phyloP scores from a whole-genome alignment of 2,329 filamentous ascomycete genomes.

The Fonsecaea monophora region DNA sequence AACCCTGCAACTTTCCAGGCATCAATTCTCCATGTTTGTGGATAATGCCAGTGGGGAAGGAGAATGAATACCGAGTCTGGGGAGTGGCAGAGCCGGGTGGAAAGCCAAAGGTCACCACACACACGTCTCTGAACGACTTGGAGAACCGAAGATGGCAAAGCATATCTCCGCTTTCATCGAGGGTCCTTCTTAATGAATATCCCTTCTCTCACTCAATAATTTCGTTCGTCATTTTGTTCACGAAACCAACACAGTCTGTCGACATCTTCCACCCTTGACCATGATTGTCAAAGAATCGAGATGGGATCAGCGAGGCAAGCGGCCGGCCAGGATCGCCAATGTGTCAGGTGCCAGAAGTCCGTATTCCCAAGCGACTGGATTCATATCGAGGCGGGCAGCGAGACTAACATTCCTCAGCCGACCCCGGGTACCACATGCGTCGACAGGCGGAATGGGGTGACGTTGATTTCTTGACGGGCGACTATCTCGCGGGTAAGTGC shows the following conservation, averaged over 20 bases:
- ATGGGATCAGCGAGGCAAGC: constrained; percentile 8
- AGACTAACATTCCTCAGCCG: constrained; percentile 29
- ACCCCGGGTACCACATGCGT: constrained; percentile 17
- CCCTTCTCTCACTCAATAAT: not conserved
- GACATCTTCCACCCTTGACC: not conserved
- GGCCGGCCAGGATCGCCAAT: not conserved
- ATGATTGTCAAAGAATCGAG: constrained; percentile 5
- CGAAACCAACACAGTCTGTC: not conserved
- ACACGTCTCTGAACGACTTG: not conserved
- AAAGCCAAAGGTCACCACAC: not conserved
- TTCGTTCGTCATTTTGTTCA: not conserved
- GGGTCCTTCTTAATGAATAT: not conserved
- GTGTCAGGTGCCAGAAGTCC: constrained; percentile 21
- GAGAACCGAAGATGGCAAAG: not conserved
- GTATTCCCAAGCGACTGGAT: constrained; percentile 22
- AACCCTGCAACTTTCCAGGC: not conserved
- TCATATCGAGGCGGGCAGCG: not conserved
- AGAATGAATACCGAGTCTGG: not conserved
- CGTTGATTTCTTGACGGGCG: constrained; percentile 40
- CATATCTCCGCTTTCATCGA: not conserved
- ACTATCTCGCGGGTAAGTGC: constrained; percentile 45
- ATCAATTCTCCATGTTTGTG: not conserved
- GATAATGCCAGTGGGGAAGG: not conserved
- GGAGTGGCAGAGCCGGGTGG: not conserved
- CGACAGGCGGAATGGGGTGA: constrained; percentile 39